Evolutionary conservation across 2,329 filamentous ascomycete genomes (phyloP).

Genomic region (Whalleya microplaca): DNA sequence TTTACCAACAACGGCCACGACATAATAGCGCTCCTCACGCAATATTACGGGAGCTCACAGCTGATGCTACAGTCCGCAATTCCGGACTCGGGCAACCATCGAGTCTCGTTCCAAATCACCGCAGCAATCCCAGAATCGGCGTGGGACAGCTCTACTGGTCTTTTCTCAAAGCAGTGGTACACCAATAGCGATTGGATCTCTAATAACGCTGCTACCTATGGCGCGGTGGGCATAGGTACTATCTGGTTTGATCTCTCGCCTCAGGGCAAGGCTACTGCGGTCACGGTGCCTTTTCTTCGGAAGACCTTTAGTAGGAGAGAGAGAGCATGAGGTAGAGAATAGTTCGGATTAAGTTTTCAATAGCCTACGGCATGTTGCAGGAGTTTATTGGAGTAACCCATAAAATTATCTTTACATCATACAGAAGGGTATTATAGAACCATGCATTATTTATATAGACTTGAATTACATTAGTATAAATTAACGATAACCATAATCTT

Average conservation of each 20-base stretch:
- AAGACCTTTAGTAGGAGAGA: background rate
- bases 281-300: slow-evolving; percentile 11
- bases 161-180: slow-evolving; percentile 26
- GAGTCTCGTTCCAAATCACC: slow-evolving; percentile 22
- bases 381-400: no score
- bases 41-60: background rate
- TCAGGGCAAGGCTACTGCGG: slow-evolving; percentile 24
- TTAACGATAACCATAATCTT: no score
- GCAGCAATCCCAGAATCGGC: background rate
- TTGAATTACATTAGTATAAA: no score
- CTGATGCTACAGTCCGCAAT: slow-evolving; percentile 21
- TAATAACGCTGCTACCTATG: slow-evolving; percentile 22
- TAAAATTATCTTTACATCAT: no score
- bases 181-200: slow-evolving; percentile 23
- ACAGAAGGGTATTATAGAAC: no score
- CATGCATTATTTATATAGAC: no score
- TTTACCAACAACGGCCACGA: slow-evolving; percentile 17
- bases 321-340: background rate
- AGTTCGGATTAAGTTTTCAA: background rate
- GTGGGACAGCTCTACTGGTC: slow-evolving; percentile 5
- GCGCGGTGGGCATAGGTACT: slow-evolving; percentile 22
- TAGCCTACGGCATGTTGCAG: background rate
- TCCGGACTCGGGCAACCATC: slow-evolving; percentile 1
- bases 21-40: slow-evolving; percentile 5
- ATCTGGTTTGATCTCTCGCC: slow-evolving; percentile 27